These are phyloP conservation scores for Lactarius vividus DNA, from an alignment of 768 basidiomycete species.

Conservation along the genomic window DNA sequence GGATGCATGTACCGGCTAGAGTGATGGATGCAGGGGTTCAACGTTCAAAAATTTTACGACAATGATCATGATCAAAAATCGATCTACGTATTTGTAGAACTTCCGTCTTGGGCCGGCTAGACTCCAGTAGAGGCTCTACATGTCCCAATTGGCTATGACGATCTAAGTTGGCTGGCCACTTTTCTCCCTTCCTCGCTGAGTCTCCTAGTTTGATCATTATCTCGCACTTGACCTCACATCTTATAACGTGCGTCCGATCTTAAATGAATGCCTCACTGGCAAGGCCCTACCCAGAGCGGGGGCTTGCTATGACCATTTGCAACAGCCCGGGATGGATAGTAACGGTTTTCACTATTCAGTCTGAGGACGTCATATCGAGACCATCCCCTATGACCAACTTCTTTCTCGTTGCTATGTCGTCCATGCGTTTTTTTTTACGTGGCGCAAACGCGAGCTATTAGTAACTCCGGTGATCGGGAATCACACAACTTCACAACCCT, in stretches of 20 bases:
- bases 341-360: neutral
- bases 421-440: constrained; percentile 10
- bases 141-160: neutral
- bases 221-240: neutral
- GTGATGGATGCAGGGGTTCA: neutral
- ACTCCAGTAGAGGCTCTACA: neutral
- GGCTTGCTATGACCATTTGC: too few relatives aligned
- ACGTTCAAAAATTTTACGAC: neutral
- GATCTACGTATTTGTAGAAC: neutral
- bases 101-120: neutral
- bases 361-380: neutral
- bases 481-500: constrained; percentile 41
- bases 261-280: neutral
- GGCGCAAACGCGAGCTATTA: constrained; percentile 10
- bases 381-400: constrained; percentile 13
- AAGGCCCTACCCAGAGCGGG: too few relatives aligned
- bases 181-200: neutral
- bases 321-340: too few relatives aligned
- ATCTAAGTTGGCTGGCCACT: neutral
- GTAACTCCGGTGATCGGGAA: constrained; percentile 41
- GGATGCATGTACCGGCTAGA: constrained; percentile 25
- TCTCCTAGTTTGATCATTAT: neutral
- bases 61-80: constrained; percentile 1
- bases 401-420: constrained; percentile 24
- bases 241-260: neutral